These are phyloP conservation scores for Saturnispora kantuleensis DNA, from an alignment of 805 yeast genomes.

Conservation along the genomic window DNA sequence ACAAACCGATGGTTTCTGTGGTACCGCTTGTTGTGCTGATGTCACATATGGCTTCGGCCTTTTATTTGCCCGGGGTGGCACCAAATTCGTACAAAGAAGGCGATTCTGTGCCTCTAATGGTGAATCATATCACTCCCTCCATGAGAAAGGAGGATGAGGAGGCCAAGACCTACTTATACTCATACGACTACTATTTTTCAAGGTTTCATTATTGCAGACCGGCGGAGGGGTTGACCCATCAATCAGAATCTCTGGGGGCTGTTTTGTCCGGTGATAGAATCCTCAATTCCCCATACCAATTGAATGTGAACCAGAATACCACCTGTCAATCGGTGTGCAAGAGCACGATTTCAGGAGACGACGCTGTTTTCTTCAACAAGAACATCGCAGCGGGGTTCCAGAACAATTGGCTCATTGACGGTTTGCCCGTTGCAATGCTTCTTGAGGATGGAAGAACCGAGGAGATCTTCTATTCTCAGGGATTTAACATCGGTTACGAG, in stretches of 20 bases:
- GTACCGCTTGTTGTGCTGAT: not conserved
- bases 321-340: conserved; percentile 63
- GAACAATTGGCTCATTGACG: conserved; percentile 91
- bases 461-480: conserved; percentile 61
- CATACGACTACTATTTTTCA: conserved; percentile 76
- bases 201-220: conserved; percentile 83
- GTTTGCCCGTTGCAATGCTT: conserved; percentile 79
- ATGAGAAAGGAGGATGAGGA: conserved; percentile 32
- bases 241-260: conserved; percentile 85
- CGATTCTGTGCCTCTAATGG: conserved; percentile 67
- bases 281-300: conserved; percentile 80
- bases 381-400: conserved; percentile 74
- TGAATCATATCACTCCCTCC: conserved; percentile 85
- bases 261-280: conserved; percentile 93
- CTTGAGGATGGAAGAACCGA: conserved; percentile 49
- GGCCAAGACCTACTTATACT: conserved; percentile 50
- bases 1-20: too few species aligned
- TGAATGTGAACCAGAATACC: conserved; percentile 66
- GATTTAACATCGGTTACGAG: conserved; percentile 69
- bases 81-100: conserved; percentile 78
- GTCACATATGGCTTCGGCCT: conserved; percentile 23
- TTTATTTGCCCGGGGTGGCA: conserved; percentile 93
- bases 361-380: conserved; percentile 66
- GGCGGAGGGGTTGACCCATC: conserved; percentile 51
- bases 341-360: conserved; percentile 48